These are phyloP conservation scores for Chaetomiaceae sp. DNA, from an alignment of 2,329 filamentous ascomycete species.

Conservation along the genomic window DNA sequence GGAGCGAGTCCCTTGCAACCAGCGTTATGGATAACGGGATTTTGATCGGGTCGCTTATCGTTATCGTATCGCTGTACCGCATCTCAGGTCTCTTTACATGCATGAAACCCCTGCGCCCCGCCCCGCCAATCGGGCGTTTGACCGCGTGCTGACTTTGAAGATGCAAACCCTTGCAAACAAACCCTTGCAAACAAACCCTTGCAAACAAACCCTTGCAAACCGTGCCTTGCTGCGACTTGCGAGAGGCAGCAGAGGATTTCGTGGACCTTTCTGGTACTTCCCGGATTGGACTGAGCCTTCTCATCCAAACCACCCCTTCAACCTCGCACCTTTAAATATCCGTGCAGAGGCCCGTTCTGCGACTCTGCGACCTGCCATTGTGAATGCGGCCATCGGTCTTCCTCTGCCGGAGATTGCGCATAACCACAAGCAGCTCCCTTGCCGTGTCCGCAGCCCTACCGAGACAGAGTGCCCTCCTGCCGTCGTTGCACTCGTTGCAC, in stretches of 20 bases:
- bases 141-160: background rate
- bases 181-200: too few relatives aligned
- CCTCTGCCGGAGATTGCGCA: slow-evolving; percentile 20
- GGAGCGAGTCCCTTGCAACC: too few relatives aligned
- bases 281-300: background rate
- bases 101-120: background rate
- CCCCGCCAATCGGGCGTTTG: slow-evolving; percentile 7
- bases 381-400: slow-evolving; percentile 22
- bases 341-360: slow-evolving; percentile 7
- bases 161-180: too few relatives aligned
- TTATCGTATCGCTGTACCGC: background rate
- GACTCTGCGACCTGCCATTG: slow-evolving; percentile 5
- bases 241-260: slow-evolving; percentile 14
- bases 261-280: background rate
- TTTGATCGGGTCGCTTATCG: too few relatives aligned
- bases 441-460: slow-evolving; percentile 1
- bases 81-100: background rate
- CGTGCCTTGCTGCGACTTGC: slow-evolving; percentile 1
- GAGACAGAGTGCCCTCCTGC: background rate
- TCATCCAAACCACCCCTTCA: background rate
- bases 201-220: background rate
- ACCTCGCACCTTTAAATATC: background rate
- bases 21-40: too few relatives aligned
- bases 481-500: background rate
- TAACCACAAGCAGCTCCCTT: slow-evolving; percentile 10